These are phyloP conservation scores for Syzygium aromaticum DNA, from an alignment of 345 rosid genomes.

Conservation along the genomic window DNA sequence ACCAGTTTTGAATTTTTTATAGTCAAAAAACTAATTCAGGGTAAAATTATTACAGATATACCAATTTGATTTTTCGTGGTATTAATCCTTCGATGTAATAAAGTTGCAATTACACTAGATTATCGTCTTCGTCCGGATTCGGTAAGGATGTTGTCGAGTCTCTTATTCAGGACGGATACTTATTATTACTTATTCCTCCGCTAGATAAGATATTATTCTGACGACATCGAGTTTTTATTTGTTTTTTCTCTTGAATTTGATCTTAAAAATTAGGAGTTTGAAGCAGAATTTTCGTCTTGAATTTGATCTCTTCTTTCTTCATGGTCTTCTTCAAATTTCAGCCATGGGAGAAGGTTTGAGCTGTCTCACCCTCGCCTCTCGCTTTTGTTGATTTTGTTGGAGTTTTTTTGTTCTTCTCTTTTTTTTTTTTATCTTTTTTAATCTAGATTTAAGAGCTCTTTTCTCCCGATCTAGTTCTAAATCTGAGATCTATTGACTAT, in stretches of 20 bases:
- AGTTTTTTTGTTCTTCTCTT: not conserved
- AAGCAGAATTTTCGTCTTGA: not conserved
- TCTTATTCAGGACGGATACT: not conserved
- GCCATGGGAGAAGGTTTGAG: no score
- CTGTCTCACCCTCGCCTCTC: not conserved
- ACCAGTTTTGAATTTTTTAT: no score
- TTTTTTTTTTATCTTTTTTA: no score
- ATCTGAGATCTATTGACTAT: not conserved
- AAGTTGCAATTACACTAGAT: not conserved
- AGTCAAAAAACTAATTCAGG: no score
- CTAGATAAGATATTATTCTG: not conserved
- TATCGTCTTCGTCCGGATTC: not conserved
- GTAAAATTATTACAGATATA: no score
- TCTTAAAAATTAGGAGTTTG: not conserved
- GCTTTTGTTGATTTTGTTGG: no score
- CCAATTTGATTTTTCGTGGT: no score
- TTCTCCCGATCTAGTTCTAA: accelerated
- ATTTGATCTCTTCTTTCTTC: no score
- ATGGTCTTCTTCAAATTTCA: no score
- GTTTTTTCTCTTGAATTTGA: not conserved
- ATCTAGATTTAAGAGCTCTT: not conserved
- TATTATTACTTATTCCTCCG: no score
- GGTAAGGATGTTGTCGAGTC: not conserved
- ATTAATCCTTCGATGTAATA: no score
- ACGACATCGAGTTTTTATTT: not conserved